Base-by-base conservation (phyloP, 1,139 yeast genomes). In the Candida sanyaensis region DNA sequence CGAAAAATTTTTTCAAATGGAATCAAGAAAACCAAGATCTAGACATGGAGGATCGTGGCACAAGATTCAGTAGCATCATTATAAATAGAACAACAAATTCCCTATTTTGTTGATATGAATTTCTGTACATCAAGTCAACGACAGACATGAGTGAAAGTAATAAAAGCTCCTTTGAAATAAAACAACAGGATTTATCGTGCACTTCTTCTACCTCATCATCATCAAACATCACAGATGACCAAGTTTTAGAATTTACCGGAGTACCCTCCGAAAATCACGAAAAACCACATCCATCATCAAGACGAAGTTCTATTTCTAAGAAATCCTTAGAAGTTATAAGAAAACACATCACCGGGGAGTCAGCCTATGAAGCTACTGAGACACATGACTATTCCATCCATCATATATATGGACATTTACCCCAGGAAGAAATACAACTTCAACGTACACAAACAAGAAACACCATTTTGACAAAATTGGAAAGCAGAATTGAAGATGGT, bases 391-490 rank as follows among this genome's bases (percentile, higher is more conserved):
- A 58, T 51, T 60, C 73, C 0, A 66, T 65, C 7, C 64, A 62
- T 43, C 73, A 69, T 27, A 70, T 72, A 17, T 72, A 63, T 50
- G 75, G 76, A 4, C 71, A 65, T 49, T 56, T 70, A 54, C 55
- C 60, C 41, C 59, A 64, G 24, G 59, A 60, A 17, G 68, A 64
- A 38, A 71, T 73, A 34, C 56, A 62, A 7, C 50, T 73, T 33
- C 66, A 64, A 43, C 62, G 82, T 50, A 66, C 71, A 2, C 65
- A 60, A 37, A 69, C 81, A 0, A 65, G 73, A 47, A 60, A 58
- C 21, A 72, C 78, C 9, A 69, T 77, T 21, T 60, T 78, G 24
- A 62, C 66, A 28, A 69, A 73, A 28, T 58, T 77, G 37, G 65
- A 68, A 32, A 41, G 43, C 7, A 57, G 75, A 37, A 49, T 50